Conservation (phyloP, 2,329 filamentous ascomycete species). For the Didymella exigua region DNA sequence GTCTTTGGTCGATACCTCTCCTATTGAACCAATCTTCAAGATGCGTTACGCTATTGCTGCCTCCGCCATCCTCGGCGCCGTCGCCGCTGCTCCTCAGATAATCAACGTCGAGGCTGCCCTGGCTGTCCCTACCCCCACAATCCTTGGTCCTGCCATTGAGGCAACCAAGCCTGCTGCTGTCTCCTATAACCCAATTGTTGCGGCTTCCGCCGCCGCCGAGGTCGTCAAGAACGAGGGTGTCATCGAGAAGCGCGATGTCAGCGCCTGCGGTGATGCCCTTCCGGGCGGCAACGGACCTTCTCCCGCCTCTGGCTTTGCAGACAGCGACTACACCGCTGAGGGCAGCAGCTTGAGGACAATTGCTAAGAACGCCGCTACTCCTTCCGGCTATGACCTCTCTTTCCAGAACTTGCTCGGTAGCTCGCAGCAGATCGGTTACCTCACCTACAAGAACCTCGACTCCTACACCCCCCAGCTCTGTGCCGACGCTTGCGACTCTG, state of each 20-base stretch:
- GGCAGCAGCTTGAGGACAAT: constrained; percentile 13
- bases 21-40: constrained; percentile 11
- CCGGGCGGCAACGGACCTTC: constrained; percentile 21
- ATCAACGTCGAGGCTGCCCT: constrained; percentile 49
- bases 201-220: constrained; percentile 27
- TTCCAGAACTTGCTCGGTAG: constrained; percentile 26
- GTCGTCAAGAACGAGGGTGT: constrained; percentile 16
- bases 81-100: constrained; percentile 30
- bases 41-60: constrained; percentile 32
- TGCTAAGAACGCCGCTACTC: constrained; percentile 18
- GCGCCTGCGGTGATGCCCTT: constrained; percentile 16
- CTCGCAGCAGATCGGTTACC: constrained; percentile 35
- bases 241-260: constrained; percentile 4
- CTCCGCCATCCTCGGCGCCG: constrained; percentile 28
- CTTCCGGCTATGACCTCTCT: constrained; percentile 22
- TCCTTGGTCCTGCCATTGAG: constrained; percentile 35
- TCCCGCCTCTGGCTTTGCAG: constrained; percentile 19
- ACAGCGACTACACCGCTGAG: constrained; percentile 16
- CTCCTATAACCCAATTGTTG: constrained; percentile 35
- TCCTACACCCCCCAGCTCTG: constrained; percentile 26
- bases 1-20: background rate
- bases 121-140: constrained; percentile 36
- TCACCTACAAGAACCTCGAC: constrained; percentile 35
- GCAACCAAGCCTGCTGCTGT: constrained; percentile 35
- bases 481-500: constrained; percentile 29